Evolutionary conservation across 2,329 filamentous ascomycete genomes (phyloP).

Genomic region (Arthrinium puccinioides): DNA sequence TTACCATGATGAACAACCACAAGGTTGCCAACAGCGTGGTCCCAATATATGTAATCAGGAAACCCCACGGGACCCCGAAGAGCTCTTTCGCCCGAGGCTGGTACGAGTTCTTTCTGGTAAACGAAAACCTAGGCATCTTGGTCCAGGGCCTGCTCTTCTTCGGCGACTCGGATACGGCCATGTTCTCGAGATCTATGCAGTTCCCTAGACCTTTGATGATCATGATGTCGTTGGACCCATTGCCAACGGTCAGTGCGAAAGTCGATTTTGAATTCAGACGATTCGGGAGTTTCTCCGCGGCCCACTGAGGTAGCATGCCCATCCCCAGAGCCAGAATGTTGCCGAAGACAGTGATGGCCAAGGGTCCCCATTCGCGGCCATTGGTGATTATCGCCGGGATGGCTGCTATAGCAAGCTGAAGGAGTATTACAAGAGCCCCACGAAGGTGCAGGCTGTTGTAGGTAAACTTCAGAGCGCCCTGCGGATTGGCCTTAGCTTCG

Average conservation of each 20-base stretch:
- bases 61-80: background rate
- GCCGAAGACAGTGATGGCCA: background rate
- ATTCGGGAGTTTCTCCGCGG: background rate
- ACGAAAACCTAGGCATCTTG: background rate
- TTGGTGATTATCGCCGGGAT: background rate
- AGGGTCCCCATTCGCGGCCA: background rate
- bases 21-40: background rate
- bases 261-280: background rate
- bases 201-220: background rate
- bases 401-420: background rate
- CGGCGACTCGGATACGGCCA: background rate
- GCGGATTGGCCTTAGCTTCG: background rate
- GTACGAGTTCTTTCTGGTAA: background rate
- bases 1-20: conserved; percentile 1
- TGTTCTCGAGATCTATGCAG: background rate
- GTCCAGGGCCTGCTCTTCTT: background rate
- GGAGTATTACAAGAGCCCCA: background rate
- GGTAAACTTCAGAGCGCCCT: background rate
- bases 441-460: background rate
- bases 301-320: background rate
- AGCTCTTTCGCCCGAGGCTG: background rate
- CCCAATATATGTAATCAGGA: background rate
- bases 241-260: background rate
- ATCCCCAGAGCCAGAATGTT: background rate
- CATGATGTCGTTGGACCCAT: background rate